These are phyloP conservation scores for Penicillium longicatenatum DNA, from an alignment of 495 filamentous ascomycete species.

Conservation along the genomic window DNA sequence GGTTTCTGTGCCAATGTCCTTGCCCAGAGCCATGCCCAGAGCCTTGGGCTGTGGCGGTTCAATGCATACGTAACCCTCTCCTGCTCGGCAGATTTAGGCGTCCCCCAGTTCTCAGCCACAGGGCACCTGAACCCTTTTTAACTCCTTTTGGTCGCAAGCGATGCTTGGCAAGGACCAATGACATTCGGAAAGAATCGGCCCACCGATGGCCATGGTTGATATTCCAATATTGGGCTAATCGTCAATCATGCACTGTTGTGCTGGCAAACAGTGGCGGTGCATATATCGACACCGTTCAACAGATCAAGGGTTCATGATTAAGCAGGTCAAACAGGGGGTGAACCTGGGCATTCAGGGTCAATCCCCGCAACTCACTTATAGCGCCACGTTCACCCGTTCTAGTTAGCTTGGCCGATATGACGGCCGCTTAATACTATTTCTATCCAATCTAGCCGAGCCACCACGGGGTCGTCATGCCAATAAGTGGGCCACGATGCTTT, in stretches of 20 bases:
- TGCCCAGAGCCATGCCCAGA: not conserved
- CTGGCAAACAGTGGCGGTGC: not conserved
- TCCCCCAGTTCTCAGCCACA: not conserved
- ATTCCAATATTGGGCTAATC: not conserved
- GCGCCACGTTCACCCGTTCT: not conserved
- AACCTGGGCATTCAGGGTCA: not conserved
- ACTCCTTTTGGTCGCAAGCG: not conserved
- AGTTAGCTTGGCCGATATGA: not conserved
- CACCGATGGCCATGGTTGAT: not conserved
- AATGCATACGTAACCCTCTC: not conserved
- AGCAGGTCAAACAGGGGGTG: not conserved
- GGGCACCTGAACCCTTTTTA: slow-evolving; percentile 1
- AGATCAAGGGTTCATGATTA: not conserved
- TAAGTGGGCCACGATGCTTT: not conserved
- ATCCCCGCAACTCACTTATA: not conserved
- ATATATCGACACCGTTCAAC: not conserved
- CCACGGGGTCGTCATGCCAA: not conserved
- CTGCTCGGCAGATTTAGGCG: not conserved
- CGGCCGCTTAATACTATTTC: not conserved
- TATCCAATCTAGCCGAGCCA: not conserved
- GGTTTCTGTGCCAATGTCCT: not conserved
- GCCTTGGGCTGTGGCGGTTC: not conserved
- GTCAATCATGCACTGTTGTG: not conserved
- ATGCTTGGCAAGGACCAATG: not conserved
- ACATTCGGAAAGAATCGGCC: not conserved